Conservation (phyloP, 768 basidiomycete species). For the Flagelloscypha sp. region DNA sequence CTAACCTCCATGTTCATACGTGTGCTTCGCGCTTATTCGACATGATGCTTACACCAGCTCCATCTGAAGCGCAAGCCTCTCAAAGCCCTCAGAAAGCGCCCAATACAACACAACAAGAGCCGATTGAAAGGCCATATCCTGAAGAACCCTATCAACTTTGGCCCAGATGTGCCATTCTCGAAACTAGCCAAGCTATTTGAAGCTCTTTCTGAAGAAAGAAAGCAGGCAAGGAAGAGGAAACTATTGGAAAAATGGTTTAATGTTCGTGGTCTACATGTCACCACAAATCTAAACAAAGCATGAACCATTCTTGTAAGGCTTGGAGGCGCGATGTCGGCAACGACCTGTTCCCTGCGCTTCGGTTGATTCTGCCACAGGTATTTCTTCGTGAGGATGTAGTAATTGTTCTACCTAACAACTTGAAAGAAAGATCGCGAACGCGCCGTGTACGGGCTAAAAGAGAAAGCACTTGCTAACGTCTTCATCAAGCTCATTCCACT, state of each 20-base stretch:
- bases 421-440: slow-evolving; percentile 88
- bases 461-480: slow-evolving; percentile 86
- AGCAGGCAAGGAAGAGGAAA: slow-evolving; percentile 64
- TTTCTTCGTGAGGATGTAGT: slow-evolving; percentile 7
- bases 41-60: slow-evolving; percentile 61
- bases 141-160: slow-evolving; percentile 57
- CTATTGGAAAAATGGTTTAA: slow-evolving; percentile 73
- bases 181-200: slow-evolving; percentile 68
- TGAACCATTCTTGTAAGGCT: slow-evolving; percentile 46
- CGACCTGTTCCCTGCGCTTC: slow-evolving; percentile 84
- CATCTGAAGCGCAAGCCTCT: slow-evolving; percentile 48
- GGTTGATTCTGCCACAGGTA: slow-evolving; percentile 86
- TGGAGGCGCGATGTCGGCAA: slow-evolving; percentile 83
- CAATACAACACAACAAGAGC: no score
- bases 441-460: slow-evolving; percentile 89
- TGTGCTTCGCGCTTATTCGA: background rate
- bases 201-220: slow-evolving; percentile 62
- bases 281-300: slow-evolving; percentile 10
- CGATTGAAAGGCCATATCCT: no score
- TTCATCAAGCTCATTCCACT: slow-evolving; percentile 89
- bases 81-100: slow-evolving; percentile 21
- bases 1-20: slow-evolving; percentile 14
- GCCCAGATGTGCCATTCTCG: slow-evolving; percentile 62
- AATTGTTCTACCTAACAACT: slow-evolving; percentile 2
- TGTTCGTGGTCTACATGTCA: slow-evolving; percentile 35